phyloP scores from a whole-genome alignment of 257 asterid species.

The Coffea eugenioides region DNA sequence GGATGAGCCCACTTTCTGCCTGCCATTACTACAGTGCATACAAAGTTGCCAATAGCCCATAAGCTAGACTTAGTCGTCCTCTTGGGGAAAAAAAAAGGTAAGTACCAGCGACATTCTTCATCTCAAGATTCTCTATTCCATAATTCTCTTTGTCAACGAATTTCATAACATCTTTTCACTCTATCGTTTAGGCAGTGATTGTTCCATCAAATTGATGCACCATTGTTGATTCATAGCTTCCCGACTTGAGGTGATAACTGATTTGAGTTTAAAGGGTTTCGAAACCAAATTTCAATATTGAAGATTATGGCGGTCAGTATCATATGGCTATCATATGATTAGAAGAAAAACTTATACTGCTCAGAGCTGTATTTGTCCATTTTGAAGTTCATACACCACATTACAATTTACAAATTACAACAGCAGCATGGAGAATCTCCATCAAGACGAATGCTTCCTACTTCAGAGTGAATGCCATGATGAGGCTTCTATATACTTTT shows the following conservation, averaged over 20 bases:
- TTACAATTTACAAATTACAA: too few species aligned
- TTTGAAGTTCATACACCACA: not conserved
- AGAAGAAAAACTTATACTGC: too few species aligned
- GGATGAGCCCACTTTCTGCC: not conserved
- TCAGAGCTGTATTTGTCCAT: not conserved
- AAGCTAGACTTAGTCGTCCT: not conserved
- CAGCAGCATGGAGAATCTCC: not conserved
- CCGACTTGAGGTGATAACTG: not conserved
- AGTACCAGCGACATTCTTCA: not conserved
- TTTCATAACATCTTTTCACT: not conserved
- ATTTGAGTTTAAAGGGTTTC: too few species aligned
- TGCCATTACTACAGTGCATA: conserved; percentile 3
- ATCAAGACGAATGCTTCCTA: not conserved
- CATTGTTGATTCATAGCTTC: not conserved
- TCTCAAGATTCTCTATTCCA: conserved; percentile 7
- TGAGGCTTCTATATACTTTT: not conserved
- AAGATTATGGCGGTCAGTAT: not conserved
- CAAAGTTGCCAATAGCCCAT: not conserved
- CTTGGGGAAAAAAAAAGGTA: not conserved
- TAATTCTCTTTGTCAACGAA: conserved; percentile 4
- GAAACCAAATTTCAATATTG: not conserved
- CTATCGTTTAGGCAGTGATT: not conserved
- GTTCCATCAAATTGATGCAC: not conserved
- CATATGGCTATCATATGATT: not conserved
- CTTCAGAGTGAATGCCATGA: not conserved